A percentile compares a stretch with the other conserved stretches of the same genome.
Conservation (phyloP, 148 eudicot species). For the Nepenthes gracilis region DNA sequence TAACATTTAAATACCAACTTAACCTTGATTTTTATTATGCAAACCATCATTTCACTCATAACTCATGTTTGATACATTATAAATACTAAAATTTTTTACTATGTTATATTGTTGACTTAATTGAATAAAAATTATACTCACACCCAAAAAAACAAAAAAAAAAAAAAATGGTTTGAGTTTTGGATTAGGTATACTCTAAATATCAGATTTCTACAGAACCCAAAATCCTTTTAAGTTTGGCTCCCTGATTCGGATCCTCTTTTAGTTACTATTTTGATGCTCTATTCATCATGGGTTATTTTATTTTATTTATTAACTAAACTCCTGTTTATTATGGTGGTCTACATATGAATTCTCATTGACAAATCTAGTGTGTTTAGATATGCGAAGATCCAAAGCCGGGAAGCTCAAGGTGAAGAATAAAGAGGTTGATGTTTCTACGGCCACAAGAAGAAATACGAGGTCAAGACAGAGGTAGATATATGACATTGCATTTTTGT, state of each 20-base stretch:
- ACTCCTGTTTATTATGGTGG: neutral
- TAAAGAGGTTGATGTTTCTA: constrained; percentile 17
- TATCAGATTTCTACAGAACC: too few species aligned
- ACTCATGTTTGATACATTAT: too few species aligned
- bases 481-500: too few species aligned
- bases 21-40: too few species aligned
- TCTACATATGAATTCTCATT: neutral
- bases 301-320: neutral
- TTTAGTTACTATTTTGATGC: neutral
- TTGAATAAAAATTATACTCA: too few species aligned
- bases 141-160: too few species aligned
- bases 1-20: too few species aligned
- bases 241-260: neutral
- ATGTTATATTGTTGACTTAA: too few species aligned
- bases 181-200: too few species aligned
- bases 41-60: too few species aligned
- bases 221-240: constrained; percentile 1
- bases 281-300: neutral
- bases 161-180: too few species aligned
- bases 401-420: constrained; percentile 31
- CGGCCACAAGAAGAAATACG: constrained; percentile 30
- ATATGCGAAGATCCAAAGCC: constrained; percentile 28
- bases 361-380: constrained; percentile 21
- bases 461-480: constrained; percentile 47
- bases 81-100: too few species aligned